Percentiles rank a stretch among this genome's conserved stretches.
Evolutionary conservation across 495 filamentous ascomycete species (phyloP).

Genomic region (Talaromyces nanjingensis): DNA sequence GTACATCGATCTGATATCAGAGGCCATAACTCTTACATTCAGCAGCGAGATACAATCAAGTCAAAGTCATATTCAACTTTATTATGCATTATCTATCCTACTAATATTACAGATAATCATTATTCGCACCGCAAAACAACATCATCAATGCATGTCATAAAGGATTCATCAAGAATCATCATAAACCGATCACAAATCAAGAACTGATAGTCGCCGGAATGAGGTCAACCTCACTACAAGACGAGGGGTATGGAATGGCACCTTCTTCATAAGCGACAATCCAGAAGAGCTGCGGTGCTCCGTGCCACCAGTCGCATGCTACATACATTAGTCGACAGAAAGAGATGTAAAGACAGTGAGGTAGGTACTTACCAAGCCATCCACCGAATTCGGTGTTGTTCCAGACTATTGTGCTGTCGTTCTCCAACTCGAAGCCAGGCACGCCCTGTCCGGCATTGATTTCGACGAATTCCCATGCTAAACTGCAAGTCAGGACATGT

Average conservation of each 20-base stretch:
- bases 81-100: neutral
- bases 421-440: constrained; percentile 31
- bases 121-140: neutral
- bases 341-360: neutral
- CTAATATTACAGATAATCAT: neutral
- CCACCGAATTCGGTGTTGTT: constrained; percentile 37
- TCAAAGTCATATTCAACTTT: neutral
- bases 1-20: too few species aligned
- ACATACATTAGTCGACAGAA: neutral
- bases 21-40: neutral
- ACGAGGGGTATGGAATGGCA: constrained; percentile 23
- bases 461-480: constrained; percentile 35
- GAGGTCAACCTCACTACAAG: constrained; percentile 39
- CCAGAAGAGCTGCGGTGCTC: constrained; percentile 48
- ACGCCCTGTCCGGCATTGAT: constrained; percentile 34
- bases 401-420: constrained; percentile 30
- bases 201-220: neutral
- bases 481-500: neutral
- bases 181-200: neutral
- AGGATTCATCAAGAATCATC: neutral
- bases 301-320: constrained; percentile 53
- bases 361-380: constrained; percentile 42
- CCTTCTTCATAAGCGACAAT: constrained; percentile 22
- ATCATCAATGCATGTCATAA: neutral
- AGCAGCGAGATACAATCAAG: neutral